Conservation (phyloP, 177 flowering plant species). For the Vitis hybrid region DNA sequence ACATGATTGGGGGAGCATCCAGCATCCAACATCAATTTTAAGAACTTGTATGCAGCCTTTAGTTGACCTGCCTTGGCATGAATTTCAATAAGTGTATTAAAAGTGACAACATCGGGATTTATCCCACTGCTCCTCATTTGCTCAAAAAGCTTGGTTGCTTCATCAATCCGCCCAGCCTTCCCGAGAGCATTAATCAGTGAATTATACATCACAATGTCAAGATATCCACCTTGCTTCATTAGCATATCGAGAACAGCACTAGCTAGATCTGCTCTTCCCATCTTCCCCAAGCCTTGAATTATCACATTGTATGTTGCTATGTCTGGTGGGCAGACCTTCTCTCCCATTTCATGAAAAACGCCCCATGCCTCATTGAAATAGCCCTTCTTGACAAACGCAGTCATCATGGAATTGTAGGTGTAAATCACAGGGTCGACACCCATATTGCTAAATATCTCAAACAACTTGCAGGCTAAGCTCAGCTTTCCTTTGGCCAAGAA, state of each 20-base stretch:
- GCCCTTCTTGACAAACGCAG: slow-evolving; percentile 90
- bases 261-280: slow-evolving; percentile 90
- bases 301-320: slow-evolving; percentile 86
- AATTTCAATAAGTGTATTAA: slow-evolving; percentile 81
- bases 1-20: slow-evolving; percentile 89
- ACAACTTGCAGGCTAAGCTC: slow-evolving; percentile 89
- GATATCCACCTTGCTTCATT: slow-evolving; percentile 76
- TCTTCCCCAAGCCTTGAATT: slow-evolving; percentile 85
- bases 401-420: slow-evolving; percentile 86
- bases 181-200: slow-evolving; percentile 88
- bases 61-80: slow-evolving; percentile 75
- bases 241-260: slow-evolving; percentile 68
- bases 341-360: slow-evolving; percentile 69
- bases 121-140: slow-evolving; percentile 82
- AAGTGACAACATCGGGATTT: slow-evolving; percentile 89
- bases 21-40: slow-evolving; percentile 86
- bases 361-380: slow-evolving; percentile 83
- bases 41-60: slow-evolving; percentile 75
- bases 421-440: slow-evolving; percentile 62
- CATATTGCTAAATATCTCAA: slow-evolving; percentile 74
- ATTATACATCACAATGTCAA: slow-evolving; percentile 94
- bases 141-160: slow-evolving; percentile 62
- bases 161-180: slow-evolving; percentile 75
- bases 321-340: slow-evolving; percentile 73
- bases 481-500: slow-evolving; percentile 83